Base-by-base conservation (phyloP, 345 rosid species). In the Eucalyptus pauciflora region DNA sequence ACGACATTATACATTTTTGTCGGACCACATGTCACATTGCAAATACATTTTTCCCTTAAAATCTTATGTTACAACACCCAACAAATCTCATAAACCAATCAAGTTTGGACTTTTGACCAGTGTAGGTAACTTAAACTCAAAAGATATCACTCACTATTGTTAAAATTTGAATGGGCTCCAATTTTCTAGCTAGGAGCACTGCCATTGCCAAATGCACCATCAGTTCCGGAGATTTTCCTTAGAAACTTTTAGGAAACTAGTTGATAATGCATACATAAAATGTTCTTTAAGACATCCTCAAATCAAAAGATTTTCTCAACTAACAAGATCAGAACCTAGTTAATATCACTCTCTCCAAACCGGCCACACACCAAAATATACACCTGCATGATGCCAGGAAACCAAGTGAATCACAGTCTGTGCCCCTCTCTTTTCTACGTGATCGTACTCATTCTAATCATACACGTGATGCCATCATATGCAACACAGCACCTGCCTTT, bases 61-160 rank as follows among this genome's bases (percentile, higher is more conserved):
- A 41, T 76, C 83, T 20, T 37, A 20, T 20, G 46, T 10, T 20
- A 41, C 15, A 76, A 11, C 13, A 76, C 29, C 8, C 8, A 20
- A 76, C 14, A 76, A 37, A 5, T 76, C 4, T 18, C 4, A 3
- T 41, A 6, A 76, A 76, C 25, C 2, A 5, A 41, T 76, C 4
- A 41, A 76, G 2, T 20, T 43, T 4, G 20, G 5, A 37, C 14
- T 11, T 76, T 76, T 76, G 29, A 76, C 27, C 13, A 3, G 1
- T 71, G 25, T 22, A 37, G 0, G 2, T 18, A 25, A 1, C 27
- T 3, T 22, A 11, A 13, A 76, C 13, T 12, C 6, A 10, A 8
- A 76, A 13, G 8, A 76, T 76, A 33, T 37, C 13, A 24, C 13
- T 10, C 15, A 3, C 15, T 5, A 3, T 11, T 20, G 8, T 12